These are phyloP conservation scores for Sclerotinia trifoliorum DNA, from an alignment of 2,329 filamentous ascomycete species.

Conservation along the genomic window DNA sequence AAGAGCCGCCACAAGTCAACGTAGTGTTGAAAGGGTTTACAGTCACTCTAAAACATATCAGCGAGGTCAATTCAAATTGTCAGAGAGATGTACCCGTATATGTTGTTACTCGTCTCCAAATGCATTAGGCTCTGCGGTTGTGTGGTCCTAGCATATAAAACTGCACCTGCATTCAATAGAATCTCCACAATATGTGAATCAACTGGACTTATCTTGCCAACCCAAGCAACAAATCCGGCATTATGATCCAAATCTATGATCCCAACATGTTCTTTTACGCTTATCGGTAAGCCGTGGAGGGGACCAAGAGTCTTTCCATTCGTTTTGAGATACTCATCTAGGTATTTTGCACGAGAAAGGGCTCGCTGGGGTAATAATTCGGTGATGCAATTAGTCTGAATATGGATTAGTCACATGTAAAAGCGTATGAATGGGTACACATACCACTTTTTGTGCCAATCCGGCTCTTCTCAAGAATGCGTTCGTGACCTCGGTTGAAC, in stretches of 20 bases:
- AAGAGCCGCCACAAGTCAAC: constrained; percentile 53
- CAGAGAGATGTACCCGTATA: constrained; percentile 43
- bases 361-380: constrained; percentile 43
- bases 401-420: not conserved
- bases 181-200: constrained; percentile 50
- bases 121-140: constrained; percentile 56
- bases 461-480: constrained; percentile 56
- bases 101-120: constrained; percentile 50
- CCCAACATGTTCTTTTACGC: constrained; percentile 52
- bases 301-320: constrained; percentile 41
- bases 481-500: constrained; percentile 46
- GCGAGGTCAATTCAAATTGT: not conserved
- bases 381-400: constrained; percentile 48
- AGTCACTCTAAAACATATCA: constrained; percentile 45
- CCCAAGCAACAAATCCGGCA: constrained; percentile 51
- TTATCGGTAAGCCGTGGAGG: constrained; percentile 50
- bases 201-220: constrained; percentile 45
- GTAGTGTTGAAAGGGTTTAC: constrained; percentile 53
- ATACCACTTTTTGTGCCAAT: constrained; percentile 50
- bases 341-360: constrained; percentile 37
- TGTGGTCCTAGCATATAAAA: constrained; percentile 54
- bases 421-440: not conserved
- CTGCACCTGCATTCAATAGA: constrained; percentile 48
- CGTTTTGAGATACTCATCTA: constrained; percentile 40
- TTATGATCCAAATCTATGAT: constrained; percentile 50